Percentiles rank a stretch among this genome's conserved stretches.
Evolutionary conservation across 768 basidiomycete species (phyloP).

Genomic region (Hemileccinum impolitum): DNA sequence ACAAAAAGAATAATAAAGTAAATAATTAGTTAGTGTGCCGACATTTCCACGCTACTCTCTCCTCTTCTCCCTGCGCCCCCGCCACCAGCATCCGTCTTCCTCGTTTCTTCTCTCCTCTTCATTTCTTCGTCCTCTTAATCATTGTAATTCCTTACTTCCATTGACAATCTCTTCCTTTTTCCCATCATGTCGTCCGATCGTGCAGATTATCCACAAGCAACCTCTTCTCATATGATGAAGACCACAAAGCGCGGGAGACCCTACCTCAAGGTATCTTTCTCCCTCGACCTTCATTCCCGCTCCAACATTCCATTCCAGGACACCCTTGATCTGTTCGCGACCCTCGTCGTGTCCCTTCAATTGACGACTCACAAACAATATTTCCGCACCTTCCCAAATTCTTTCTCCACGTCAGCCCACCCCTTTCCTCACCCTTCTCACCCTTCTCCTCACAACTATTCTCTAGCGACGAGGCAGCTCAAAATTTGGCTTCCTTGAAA

Average conservation of each 20-base stretch:
- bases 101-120: conserved; percentile 32
- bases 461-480: conserved; percentile 89
- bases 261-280: conserved; percentile 72
- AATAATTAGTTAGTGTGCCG: conserved; percentile 18
- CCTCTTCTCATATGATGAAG: conserved; percentile 96
- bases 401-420: conserved; percentile 85
- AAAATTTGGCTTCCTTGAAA: conserved; percentile 91
- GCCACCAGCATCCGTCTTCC: conserved; percentile 25
- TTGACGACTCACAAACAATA: conserved; percentile 90
- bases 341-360: conserved; percentile 89
- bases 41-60: conserved; percentile 29
- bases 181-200: conserved; percentile 41
- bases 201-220: conserved; percentile 42
- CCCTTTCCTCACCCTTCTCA: not conserved
- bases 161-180: conserved; percentile 13
- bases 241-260: conserved; percentile 94
- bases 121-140: conserved; percentile 24
- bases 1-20: conserved; percentile 13
- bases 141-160: conserved; percentile 18
- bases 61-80: conserved; percentile 4
- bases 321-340: conserved; percentile 96
- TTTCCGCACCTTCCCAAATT: conserved; percentile 92
- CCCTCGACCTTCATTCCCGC: conserved; percentile 5
- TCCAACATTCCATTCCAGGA: conserved; percentile 52
- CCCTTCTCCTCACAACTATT: conserved; percentile 12